Conservation (phyloP, 805 yeast genomes). For the Candida takata region DNA sequence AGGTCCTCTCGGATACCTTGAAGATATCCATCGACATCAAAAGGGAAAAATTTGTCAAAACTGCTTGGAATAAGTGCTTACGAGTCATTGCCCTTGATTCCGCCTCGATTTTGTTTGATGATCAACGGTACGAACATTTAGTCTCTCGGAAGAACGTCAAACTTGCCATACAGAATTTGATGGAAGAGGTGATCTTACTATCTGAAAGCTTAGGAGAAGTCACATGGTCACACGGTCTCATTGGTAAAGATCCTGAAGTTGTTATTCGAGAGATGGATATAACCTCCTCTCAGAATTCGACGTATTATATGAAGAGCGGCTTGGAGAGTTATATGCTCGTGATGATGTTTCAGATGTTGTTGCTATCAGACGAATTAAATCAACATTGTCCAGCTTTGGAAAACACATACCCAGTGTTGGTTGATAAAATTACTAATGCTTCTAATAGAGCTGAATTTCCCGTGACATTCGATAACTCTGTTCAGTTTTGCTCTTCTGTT, state of each 20-base stretch:
- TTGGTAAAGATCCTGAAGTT: background rate
- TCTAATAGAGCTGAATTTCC: too few relatives aligned
- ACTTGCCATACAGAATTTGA: slow-evolving; percentile 4
- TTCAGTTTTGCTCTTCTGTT: too few relatives aligned
- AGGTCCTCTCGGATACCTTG: background rate
- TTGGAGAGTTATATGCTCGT: slow-evolving; percentile 3
- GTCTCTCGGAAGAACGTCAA: background rate
- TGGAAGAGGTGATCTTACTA: slow-evolving; percentile 6
- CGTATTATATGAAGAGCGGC: background rate
- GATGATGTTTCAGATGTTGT: slow-evolving; percentile 11
- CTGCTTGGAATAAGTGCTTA: slow-evolving; percentile 7
- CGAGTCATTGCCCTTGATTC: slow-evolving; percentile 6
- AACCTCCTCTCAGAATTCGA: background rate
- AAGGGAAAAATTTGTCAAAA: background rate
- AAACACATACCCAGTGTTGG: slow-evolving; percentile 1
- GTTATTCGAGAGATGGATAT: background rate
- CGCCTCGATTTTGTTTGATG: slow-evolving; percentile 5
- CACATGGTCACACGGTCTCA: background rate
- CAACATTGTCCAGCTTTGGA: slow-evolving; percentile 7
- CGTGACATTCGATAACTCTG: too few relatives aligned
- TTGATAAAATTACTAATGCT: background rate
- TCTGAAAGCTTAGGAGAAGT: slow-evolving; percentile 4
- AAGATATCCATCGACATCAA: background rate
- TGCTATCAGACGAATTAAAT: slow-evolving; percentile 7
- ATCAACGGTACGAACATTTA: slow-evolving; percentile 1